These are phyloP conservation scores for Plasmodium inui DNA, from an alignment of 169 alveolate species.

Conservation along the genomic window DNA sequence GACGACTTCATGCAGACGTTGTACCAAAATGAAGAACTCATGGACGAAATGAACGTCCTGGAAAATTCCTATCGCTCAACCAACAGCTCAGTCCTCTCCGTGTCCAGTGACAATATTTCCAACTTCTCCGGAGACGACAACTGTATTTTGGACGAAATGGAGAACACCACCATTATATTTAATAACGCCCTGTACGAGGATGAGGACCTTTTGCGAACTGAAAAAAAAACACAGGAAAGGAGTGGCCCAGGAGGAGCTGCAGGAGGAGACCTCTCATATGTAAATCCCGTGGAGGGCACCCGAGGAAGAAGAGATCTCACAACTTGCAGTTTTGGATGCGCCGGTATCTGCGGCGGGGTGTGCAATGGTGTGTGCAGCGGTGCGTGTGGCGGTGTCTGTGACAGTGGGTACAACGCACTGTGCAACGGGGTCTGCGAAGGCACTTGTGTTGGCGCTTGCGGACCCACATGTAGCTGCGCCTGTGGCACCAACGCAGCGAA, in stretches of 20 bases:
- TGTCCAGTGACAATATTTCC: slow-evolving; percentile 46
- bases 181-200: background rate
- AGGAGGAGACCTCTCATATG: background rate
- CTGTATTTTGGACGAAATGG: slow-evolving; percentile 16
- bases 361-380: no score
- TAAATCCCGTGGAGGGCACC: background rate
- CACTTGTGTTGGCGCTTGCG: background rate
- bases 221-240: background rate
- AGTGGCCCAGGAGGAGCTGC: background rate
- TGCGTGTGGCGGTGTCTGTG: background rate
- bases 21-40: slow-evolving; percentile 9
- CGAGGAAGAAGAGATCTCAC: background rate
- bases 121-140: slow-evolving; percentile 43
- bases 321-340: background rate
- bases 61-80: slow-evolving; percentile 54
- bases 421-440: background rate
- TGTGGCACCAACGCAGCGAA: background rate
- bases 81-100: slow-evolving; percentile 45
- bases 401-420: background rate
- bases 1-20: background rate
- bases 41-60: slow-evolving; percentile 5
- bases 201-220: background rate
- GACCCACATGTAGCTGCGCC: background rate
- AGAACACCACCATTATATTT: background rate
- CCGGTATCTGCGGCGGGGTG: background rate